Evolutionary conservation across 2,329 filamentous ascomycete species (phyloP), one percentile per base, ranked within the genome.

Genomic region (Myriosclerotinia duriaeana): DNA sequence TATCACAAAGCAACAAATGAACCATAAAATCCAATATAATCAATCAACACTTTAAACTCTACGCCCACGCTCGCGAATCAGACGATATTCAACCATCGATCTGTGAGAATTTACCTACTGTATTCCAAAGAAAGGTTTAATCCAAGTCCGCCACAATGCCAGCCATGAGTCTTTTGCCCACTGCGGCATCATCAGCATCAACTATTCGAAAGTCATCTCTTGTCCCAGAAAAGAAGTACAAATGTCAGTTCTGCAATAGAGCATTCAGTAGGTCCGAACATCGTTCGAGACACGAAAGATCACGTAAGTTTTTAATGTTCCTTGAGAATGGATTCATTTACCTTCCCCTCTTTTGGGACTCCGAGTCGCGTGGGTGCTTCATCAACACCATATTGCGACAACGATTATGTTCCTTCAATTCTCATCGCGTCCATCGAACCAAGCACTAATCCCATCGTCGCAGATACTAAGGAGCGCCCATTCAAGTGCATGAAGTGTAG

Each of bases 401-500:
- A 67, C 22, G 20, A 48, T 61, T 36, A 17, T 26, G 20, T 42
- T 34, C 56, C 15, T 30, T 46, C 59, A 14, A 42, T 48, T 11
- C 36, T 44, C 11, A 36, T 64, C 46, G 40, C 59, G 34, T 53
- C 30, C 34, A 56, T 30, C 17, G 26, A 56, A 52, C 15, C 52
- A 59, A 48, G 69, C 59, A 52, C 56, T 70, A 69, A 70, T 56
- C 44, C 58, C 52, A 17, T 69, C 69, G 67, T 59, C 17, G 69
- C 79, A 98, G 94, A 98, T 80, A 99, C 95, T 71, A 99, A 99
- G 81, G 95, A 98, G 80, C 89, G 95, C 70, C 95, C 95, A 48
- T 99, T 99, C 85, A 98, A 98, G 79, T 99, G 95, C 81, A 85
- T 92, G 83, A 99, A 99, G 82, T 99, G 95, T 80, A 87, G 93